These are phyloP conservation scores for Aspergillus leporis DNA, from an alignment of 495 filamentous ascomycete genomes.

Conservation along the genomic window DNA sequence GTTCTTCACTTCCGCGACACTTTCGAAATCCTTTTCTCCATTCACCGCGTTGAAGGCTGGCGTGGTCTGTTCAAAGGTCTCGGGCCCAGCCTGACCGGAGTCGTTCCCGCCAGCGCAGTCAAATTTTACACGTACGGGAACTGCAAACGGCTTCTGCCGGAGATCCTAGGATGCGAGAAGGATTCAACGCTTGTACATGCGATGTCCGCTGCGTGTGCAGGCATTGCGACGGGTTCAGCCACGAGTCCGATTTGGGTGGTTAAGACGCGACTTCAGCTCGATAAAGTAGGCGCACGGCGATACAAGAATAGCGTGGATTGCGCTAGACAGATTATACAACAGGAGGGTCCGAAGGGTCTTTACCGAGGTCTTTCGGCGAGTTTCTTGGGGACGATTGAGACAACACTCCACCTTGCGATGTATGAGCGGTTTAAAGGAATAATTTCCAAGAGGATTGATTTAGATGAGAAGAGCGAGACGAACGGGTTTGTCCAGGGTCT, in stretches of 20 bases:
- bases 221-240: slow-evolving; percentile 77
- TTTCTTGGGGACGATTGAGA: slow-evolving; percentile 84
- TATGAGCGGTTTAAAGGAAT: slow-evolving; percentile 81
- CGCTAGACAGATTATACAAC: slow-evolving; percentile 67
- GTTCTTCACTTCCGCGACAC: slow-evolving; percentile 72
- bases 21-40: slow-evolving; percentile 73
- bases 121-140: slow-evolving; percentile 91
- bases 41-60: slow-evolving; percentile 77
- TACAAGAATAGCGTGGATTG: slow-evolving; percentile 87
- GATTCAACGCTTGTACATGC: slow-evolving; percentile 74
- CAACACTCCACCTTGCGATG: slow-evolving; percentile 81
- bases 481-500: slow-evolving; percentile 35
- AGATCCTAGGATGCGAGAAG: slow-evolving; percentile 44
- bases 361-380: slow-evolving; percentile 87
- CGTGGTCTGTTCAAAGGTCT: slow-evolving; percentile 86
- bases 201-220: slow-evolving; percentile 68
- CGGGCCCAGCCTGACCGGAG: slow-evolving; percentile 82
- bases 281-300: slow-evolving; percentile 66
- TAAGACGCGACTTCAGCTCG: slow-evolving; percentile 86
- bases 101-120: slow-evolving; percentile 82
- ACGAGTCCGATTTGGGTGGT: slow-evolving; percentile 94
- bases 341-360: slow-evolving; percentile 75
- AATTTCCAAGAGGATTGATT: slow-evolving; percentile 57
- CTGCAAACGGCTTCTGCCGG: slow-evolving; percentile 73
- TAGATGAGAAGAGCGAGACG: slow-evolving; percentile 26